Evolutionary conservation across 2,329 filamentous ascomycete species (phyloP).

Genomic region (Diplodia intermedia): DNA sequence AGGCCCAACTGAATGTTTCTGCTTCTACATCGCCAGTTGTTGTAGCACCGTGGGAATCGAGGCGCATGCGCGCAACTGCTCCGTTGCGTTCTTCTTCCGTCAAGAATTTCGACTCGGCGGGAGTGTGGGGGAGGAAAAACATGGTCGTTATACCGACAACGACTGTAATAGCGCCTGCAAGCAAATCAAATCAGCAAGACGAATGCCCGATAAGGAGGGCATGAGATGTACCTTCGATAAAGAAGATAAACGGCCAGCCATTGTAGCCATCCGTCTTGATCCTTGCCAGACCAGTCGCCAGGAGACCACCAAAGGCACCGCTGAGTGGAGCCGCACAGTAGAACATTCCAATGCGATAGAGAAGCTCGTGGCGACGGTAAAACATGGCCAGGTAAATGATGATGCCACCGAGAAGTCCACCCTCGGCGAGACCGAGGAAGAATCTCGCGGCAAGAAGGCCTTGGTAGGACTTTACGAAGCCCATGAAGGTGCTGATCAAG

Average conservation of each 20-base stretch:
- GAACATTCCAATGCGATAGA: constrained; percentile 51
- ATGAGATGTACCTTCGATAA: constrained; percentile 39
- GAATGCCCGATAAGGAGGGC: too few relatives aligned
- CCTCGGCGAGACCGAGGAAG: constrained; percentile 53
- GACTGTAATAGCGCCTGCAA: constrained; percentile 39
- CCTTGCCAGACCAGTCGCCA: constrained; percentile 52
- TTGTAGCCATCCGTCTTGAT: constrained; percentile 49
- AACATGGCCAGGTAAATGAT: constrained; percentile 54
- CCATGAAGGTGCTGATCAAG: constrained; percentile 50
- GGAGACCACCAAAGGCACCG: constrained; percentile 53
- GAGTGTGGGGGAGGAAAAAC: constrained; percentile 61
- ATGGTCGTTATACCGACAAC: constrained; percentile 54
- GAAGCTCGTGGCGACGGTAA: constrained; percentile 50
- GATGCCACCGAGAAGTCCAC: constrained; percentile 51
- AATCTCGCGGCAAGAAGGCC: constrained; percentile 51
- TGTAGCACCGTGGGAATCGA: constrained; percentile 41
- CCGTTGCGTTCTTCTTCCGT: constrained; percentile 41
- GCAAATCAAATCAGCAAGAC: neutral
- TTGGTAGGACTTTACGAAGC: constrained; percentile 51
- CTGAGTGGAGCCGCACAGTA: constrained; percentile 49
- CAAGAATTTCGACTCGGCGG: constrained; percentile 45
- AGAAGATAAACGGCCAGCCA: constrained; percentile 50
- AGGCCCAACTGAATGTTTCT: constrained; percentile 52
- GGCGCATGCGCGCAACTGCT: constrained; percentile 41
- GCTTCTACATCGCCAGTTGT: constrained; percentile 43